Conservation (phyloP, 2,329 filamentous ascomycete species). For the Zymoseptoria tritici region DNA sequence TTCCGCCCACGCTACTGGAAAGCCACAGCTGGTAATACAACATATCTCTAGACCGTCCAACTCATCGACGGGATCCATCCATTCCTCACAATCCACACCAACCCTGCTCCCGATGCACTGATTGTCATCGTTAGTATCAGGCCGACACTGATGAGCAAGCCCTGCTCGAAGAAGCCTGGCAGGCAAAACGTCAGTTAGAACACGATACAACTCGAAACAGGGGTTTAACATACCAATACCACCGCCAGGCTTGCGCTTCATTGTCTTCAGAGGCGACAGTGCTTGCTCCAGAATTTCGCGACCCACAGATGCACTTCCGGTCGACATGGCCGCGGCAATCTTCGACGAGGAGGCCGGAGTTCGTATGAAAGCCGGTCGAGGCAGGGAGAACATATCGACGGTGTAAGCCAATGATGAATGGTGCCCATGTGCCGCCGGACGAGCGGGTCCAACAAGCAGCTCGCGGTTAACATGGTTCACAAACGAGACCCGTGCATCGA, state of each 20-base stretch:
- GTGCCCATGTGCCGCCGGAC: constrained; percentile 26
- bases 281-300: constrained; percentile 19
- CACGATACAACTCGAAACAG: too few species aligned
- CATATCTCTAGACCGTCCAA: too few species aligned
- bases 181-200: too few species aligned
- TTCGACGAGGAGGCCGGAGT: constrained; percentile 3
- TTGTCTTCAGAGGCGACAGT: constrained; percentile 17
- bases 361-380: constrained; percentile 36
- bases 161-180: constrained; percentile 30
- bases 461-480: constrained; percentile 52
- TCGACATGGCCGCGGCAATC: constrained; percentile 2
- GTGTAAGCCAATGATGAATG: constrained; percentile 34
- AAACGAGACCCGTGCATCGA: constrained; percentile 44
- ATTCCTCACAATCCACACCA: constrained; percentile 6
- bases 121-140: constrained; percentile 23
- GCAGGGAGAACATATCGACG: constrained; percentile 37
- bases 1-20: too few species aligned
- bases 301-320: constrained; percentile 1
- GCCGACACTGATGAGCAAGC: constrained; percentile 31
- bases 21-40: too few species aligned
- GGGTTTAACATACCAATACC: constrained; percentile 18
- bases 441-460: constrained; percentile 41
- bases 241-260: constrained; percentile 31
- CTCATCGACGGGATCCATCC: too few species aligned
- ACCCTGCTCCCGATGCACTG: constrained; percentile 10